These are phyloP conservation scores for Exsudoporus frostii DNA, from an alignment of 768 basidiomycete species.

Conservation along the genomic window DNA sequence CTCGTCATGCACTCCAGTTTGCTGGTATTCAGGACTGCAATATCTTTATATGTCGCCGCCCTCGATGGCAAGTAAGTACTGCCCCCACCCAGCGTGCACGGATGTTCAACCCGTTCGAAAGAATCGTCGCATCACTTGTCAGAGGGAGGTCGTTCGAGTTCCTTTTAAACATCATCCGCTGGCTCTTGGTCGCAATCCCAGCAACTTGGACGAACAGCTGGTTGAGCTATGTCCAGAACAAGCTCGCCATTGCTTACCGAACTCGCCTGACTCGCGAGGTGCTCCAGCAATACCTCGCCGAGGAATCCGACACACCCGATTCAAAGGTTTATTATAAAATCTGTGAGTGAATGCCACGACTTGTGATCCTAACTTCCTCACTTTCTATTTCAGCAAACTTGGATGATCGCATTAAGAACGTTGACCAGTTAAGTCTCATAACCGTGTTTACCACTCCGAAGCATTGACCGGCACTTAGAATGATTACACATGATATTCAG, in stretches of 20 bases:
- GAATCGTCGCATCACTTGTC: slow-evolving; percentile 94
- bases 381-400: slow-evolving; percentile 64
- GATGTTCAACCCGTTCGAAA: slow-evolving; percentile 29
- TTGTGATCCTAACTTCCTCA: slow-evolving; percentile 4
- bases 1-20: slow-evolving; percentile 87
- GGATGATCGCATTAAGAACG: slow-evolving; percentile 94
- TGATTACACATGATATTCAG: slow-evolving; percentile 95
- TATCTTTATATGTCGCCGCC: slow-evolving; percentile 91
- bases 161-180: slow-evolving; percentile 79
- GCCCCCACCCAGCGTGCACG: not conserved
- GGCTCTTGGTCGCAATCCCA: slow-evolving; percentile 90
- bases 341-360: slow-evolving; percentile 43
- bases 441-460: not conserved
- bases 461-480: slow-evolving; percentile 43
- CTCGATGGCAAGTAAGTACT: slow-evolving; percentile 80
- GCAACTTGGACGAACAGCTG: slow-evolving; percentile 93
- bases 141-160: slow-evolving; percentile 78
- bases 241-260: slow-evolving; percentile 84
- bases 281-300: slow-evolving; percentile 80
- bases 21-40: slow-evolving; percentile 83
- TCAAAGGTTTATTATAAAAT: slow-evolving; percentile 94
- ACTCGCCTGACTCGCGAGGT: slow-evolving; percentile 83
- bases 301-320: slow-evolving; percentile 57
- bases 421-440: slow-evolving; percentile 69
- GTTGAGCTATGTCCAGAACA: slow-evolving; percentile 91